Percentiles rank a stretch among this genome's conserved stretches.
Conservation (phyloP, 345 rosid genomes). For the Mangifera indica region DNA sequence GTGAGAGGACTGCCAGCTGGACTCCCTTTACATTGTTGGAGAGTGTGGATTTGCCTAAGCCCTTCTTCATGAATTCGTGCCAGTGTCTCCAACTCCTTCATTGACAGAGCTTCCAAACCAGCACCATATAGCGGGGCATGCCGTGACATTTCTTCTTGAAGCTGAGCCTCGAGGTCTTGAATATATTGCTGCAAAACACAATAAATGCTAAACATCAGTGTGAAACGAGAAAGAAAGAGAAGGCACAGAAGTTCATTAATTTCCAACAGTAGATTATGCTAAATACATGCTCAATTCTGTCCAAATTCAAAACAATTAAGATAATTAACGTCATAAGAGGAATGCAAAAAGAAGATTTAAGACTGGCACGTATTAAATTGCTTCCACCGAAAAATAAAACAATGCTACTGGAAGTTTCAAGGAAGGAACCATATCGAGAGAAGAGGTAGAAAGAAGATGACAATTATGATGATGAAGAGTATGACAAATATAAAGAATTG, state of each 20-base stretch:
- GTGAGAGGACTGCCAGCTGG: slow-evolving; percentile 69
- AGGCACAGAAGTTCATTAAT: background rate
- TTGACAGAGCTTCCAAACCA: slow-evolving; percentile 79
- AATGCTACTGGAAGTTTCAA: background rate
- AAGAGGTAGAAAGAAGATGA: background rate
- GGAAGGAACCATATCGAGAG: background rate
- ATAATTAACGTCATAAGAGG: background rate
- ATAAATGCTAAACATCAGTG: background rate
- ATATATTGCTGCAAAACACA: slow-evolving; percentile 73
- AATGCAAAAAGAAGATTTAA: background rate
- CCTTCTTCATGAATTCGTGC: slow-evolving; percentile 95
- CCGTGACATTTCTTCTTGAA: slow-evolving; percentile 82
- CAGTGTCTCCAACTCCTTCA: slow-evolving; percentile 88
- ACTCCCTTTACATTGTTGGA: slow-evolving; percentile 77
- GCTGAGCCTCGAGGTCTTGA: slow-evolving; percentile 64
- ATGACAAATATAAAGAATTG: background rate
- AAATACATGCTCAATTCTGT: background rate
- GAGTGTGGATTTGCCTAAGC: slow-evolving; percentile 73
- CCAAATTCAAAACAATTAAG: background rate
- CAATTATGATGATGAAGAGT: background rate
- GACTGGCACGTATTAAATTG: background rate
- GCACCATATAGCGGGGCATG: slow-evolving; percentile 98
- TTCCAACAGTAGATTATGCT: background rate
- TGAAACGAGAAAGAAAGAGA: background rate
- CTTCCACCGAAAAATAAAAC: background rate